Conservation (phyloP, 1,284 basidiomycete genomes). For the Cystobasidiaceae sp. region DNA sequence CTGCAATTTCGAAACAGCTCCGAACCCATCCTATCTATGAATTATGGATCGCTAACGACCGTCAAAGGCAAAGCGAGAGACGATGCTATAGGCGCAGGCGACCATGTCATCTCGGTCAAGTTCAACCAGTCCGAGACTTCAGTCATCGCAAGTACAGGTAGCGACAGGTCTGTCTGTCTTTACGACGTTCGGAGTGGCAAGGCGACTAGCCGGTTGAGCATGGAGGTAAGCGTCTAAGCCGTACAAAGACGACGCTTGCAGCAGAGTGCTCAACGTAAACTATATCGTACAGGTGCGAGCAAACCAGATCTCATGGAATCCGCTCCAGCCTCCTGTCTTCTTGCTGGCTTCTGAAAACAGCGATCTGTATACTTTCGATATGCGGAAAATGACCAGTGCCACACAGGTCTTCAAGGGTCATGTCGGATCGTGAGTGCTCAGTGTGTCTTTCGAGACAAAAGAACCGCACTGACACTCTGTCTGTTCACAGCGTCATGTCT, state of each 20-base stretch:
- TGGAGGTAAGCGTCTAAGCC: slow-evolving; percentile 60
- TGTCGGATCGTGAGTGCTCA: slow-evolving; percentile 65
- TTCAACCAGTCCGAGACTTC: slow-evolving; percentile 94
- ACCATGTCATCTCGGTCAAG: slow-evolving; percentile 72
- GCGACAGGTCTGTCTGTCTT: slow-evolving; percentile 88
- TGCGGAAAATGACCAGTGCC: slow-evolving; percentile 74
- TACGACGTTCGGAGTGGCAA: slow-evolving; percentile 96
- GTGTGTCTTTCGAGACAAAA: background rate
- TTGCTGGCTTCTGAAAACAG: slow-evolving; percentile 96
- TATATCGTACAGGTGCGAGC: slow-evolving; percentile 45
- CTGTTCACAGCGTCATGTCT: slow-evolving; percentile 42
- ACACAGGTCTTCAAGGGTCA: slow-evolving; percentile 96
- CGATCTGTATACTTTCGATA: slow-evolving; percentile 97
- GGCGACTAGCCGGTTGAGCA: slow-evolving; percentile 81
- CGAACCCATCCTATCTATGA: slow-evolving; percentile 17
- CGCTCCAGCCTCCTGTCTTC: slow-evolving; percentile 84
- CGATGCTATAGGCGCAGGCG: slow-evolving; percentile 51
- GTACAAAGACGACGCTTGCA: background rate
- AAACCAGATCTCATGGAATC: slow-evolving; percentile 93
- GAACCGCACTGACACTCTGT: background rate
- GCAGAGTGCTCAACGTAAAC: background rate
- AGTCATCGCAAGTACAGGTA: slow-evolving; percentile 86
- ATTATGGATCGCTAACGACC: slow-evolving; percentile 11
- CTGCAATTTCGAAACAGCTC: background rate
- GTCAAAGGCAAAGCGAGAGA: slow-evolving; percentile 12